Evolutionary conservation across 2,329 filamentous ascomycete species (phyloP).

Genomic region (Ophiosphaerella korrae): DNA sequence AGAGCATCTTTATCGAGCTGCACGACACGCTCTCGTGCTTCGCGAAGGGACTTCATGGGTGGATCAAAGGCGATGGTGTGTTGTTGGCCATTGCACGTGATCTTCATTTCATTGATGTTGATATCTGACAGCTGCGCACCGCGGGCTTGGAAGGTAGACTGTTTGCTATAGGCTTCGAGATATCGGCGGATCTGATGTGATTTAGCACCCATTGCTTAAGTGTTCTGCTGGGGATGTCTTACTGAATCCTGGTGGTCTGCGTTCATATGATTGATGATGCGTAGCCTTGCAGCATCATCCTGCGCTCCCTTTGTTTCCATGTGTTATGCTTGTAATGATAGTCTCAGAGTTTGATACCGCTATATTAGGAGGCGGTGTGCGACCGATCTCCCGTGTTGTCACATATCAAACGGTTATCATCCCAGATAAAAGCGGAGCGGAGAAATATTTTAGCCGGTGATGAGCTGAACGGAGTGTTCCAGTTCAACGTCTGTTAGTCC

Average conservation of each 20-base stretch:
- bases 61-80: constrained; percentile 68
- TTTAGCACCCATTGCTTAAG: constrained; percentile 8
- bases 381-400: constrained; percentile 7
- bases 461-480: no score
- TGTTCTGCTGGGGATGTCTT: constrained; percentile 5
- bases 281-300: constrained; percentile 59
- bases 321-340: neutral
- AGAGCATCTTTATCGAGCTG: constrained; percentile 71
- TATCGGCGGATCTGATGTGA: constrained; percentile 66
- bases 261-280: constrained; percentile 87
- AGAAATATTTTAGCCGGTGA: no score
- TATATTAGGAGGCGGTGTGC: no score
- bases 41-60: constrained; percentile 68
- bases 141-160: constrained; percentile 62
- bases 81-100: constrained; percentile 59
- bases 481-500: no score
- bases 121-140: constrained; percentile 69
- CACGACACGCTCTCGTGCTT: constrained; percentile 72
- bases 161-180: constrained; percentile 71
- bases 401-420: neutral
- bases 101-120: constrained; percentile 64
- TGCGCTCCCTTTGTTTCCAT: constrained; percentile 44
- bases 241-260: constrained; percentile 74
- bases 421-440: no score
- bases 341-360: no score